A percentile compares a stretch with the other conserved stretches of the same genome.
Evolutionary conservation across 345 rosid species (phyloP).

Genomic region (Erysimum cheiranthoides): DNA sequence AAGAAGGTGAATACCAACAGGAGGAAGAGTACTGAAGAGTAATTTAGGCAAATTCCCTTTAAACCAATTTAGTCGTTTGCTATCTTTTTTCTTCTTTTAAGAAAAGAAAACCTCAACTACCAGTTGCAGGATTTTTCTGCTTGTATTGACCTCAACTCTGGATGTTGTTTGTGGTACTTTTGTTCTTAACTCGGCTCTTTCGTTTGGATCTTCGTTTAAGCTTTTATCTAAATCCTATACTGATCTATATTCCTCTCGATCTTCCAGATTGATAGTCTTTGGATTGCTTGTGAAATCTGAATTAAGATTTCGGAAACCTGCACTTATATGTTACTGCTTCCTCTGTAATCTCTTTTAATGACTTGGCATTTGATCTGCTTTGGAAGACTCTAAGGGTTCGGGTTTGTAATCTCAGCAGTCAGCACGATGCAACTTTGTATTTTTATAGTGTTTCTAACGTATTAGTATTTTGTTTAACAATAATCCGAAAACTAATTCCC

Average conservation of each 20-base stretch:
- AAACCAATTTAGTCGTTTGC: constrained; percentile 6
- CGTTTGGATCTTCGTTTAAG: not conserved
- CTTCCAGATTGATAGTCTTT: not conserved
- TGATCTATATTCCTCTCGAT: not conserved
- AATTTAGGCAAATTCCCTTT: not conserved
- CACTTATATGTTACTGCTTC: not conserved
- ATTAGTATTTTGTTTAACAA: too few species aligned
- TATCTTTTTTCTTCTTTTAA: not conserved
- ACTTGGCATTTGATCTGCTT: not conserved
- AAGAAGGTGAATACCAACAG: constrained; percentile 23
- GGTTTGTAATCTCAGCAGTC: not conserved
- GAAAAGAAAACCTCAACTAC: constrained; percentile 18
- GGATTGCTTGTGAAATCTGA: not conserved
- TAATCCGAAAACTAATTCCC: too few species aligned
- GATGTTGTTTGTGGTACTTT: not conserved
- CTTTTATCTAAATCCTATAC: not conserved
- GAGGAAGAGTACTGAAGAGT: constrained; percentile 41
- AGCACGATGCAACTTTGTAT: too few species aligned
- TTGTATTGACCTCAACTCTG: not conserved
- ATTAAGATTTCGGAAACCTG: not conserved
- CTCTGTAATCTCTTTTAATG: not conserved
- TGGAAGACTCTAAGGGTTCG: too few species aligned
- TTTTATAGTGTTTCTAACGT: too few species aligned
- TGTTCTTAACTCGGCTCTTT: not conserved
- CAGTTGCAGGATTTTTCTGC: constrained; percentile 18